These are phyloP conservation scores for Phytopythium vexans DNA, from an alignment of 352 stramenopile species.

Conservation along the genomic window DNA sequence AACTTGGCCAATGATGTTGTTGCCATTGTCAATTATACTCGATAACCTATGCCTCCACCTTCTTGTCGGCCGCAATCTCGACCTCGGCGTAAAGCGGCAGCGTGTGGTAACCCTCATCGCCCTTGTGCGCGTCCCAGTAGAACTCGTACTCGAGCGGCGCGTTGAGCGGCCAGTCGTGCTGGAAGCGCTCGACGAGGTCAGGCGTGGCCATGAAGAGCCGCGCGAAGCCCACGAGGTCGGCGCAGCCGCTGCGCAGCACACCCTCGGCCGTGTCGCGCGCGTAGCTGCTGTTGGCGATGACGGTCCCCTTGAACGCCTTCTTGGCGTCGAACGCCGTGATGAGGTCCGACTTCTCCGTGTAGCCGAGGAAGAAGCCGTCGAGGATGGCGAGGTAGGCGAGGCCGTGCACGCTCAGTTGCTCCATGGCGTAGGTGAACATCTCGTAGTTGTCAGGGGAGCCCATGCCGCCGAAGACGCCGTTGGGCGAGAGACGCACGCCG, in stretches of 20 bases:
- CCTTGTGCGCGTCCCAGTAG: constrained; percentile 18
- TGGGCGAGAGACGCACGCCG: constrained; percentile 18
- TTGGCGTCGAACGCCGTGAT: too few species aligned
- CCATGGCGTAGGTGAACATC: too few species aligned
- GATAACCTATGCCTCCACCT: too few species aligned
- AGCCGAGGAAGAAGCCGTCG: too few species aligned
- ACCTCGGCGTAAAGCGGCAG: background rate
- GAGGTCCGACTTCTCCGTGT: too few species aligned
- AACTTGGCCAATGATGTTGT: too few species aligned
- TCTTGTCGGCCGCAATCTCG: too few species aligned
- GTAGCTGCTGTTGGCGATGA: too few species aligned
- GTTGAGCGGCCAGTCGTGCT: constrained; percentile 18
- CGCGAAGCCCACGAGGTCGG: constrained; percentile 36
- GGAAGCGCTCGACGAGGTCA: constrained; percentile 31
- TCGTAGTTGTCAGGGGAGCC: constrained; percentile 15
- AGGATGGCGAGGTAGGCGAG: constrained; percentile 25
- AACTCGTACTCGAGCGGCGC: constrained; percentile 13
- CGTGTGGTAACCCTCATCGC: constrained; percentile 17
- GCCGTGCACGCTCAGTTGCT: constrained; percentile 16
- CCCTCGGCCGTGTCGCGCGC: too few species aligned
- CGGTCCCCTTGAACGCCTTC: too few species aligned
- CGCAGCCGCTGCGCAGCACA: constrained; percentile 17
- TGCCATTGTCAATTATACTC: too few species aligned
- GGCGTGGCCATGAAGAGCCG: constrained; percentile 38
- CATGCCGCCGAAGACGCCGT: constrained; percentile 17